Conservation (phyloP, 805 yeast genomes). For the Wickerhamiella galacta region DNA sequence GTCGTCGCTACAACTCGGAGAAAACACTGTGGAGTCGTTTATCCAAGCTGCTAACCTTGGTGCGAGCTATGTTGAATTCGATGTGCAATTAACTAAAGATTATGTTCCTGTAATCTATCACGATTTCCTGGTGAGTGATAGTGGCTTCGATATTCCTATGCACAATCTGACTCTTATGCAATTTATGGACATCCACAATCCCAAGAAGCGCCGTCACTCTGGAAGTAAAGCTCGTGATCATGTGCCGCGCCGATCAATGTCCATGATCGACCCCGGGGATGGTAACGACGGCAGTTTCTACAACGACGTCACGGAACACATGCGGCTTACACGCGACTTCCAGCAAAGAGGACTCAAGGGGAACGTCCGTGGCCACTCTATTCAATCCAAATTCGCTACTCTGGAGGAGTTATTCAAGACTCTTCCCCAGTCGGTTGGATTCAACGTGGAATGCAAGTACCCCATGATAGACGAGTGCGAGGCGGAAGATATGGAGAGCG, state of each 20-base stretch:
- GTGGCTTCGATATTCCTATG: conserved; percentile 95
- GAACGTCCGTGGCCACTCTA: conserved; percentile 73
- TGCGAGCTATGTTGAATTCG: conserved; percentile 92
- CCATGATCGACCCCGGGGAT: too few relatives aligned
- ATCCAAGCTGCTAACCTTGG: conserved; percentile 94
- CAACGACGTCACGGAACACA: conserved; percentile 34
- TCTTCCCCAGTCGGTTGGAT: conserved; percentile 71
- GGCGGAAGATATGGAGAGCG: conserved; percentile 70
- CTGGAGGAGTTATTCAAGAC: conserved; percentile 68
- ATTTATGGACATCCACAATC: conserved; percentile 27
- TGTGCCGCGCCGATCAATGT: too few relatives aligned
- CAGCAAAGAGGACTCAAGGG: conserved; percentile 79
- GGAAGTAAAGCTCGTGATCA: too few relatives aligned
- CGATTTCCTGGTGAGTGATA: conserved; percentile 85
- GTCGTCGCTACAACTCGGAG: conserved; percentile 79
- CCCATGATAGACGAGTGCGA: conserved; percentile 93
- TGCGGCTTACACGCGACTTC: conserved; percentile 80
- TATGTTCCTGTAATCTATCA: conserved; percentile 84
- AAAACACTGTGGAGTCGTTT: conserved; percentile 85
- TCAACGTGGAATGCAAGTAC: conserved; percentile 86
- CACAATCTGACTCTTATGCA: conserved; percentile 81
- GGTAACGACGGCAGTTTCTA: neutral
- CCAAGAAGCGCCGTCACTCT: too few relatives aligned
- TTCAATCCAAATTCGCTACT: conserved; percentile 85
- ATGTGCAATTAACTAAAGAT: conserved; percentile 88